A percentile compares a stretch with the other conserved stretches of the same genome.
Conservation (phyloP, 1,284 basidiomycete genomes). For the Ceratobasidium sp. region DNA sequence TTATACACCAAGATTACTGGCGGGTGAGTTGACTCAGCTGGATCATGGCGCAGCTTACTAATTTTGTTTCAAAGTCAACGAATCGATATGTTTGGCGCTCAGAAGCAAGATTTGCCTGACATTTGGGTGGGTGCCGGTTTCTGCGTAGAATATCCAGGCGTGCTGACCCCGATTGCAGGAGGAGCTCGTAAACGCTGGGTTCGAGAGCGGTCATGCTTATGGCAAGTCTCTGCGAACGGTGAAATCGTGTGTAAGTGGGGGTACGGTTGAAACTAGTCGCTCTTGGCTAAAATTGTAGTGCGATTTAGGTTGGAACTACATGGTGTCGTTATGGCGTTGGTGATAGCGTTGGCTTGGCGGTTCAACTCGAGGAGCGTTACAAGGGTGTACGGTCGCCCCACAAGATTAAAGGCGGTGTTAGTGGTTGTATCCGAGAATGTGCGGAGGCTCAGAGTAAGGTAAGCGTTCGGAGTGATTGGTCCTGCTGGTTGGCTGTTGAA, state of each 20-base stretch:
- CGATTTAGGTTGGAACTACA: constrained; percentile 63
- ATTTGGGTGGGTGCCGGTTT: constrained; percentile 67
- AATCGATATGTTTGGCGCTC: constrained; percentile 81
- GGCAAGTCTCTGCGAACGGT: constrained; percentile 72
- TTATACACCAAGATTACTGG: constrained; percentile 80
- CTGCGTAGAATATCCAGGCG: background rate
- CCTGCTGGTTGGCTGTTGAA: background rate
- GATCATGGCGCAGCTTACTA: background rate
- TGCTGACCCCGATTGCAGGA: constrained; percentile 53
- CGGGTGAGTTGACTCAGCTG: constrained; percentile 49
- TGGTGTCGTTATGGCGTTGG: constrained; percentile 85
- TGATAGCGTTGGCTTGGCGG: constrained; percentile 80
- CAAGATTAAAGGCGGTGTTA: constrained; percentile 84
- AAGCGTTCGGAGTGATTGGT: background rate
- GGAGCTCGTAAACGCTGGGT: constrained; percentile 73
- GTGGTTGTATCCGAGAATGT: constrained; percentile 80
- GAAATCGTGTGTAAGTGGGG: constrained; percentile 64
- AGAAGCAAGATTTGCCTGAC: constrained; percentile 79
- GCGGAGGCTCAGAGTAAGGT: constrained; percentile 78
- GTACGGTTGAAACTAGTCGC: background rate
- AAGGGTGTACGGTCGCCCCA: constrained; percentile 78
- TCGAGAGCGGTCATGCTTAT: constrained; percentile 84
- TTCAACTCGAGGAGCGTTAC: constrained; percentile 81
- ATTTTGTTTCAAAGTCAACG: constrained; percentile 65
- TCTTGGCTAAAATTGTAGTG: background rate